Base-by-base conservation (phyloP, 768 basidiomycete species). In the Pulveroboletus sp. region DNA sequence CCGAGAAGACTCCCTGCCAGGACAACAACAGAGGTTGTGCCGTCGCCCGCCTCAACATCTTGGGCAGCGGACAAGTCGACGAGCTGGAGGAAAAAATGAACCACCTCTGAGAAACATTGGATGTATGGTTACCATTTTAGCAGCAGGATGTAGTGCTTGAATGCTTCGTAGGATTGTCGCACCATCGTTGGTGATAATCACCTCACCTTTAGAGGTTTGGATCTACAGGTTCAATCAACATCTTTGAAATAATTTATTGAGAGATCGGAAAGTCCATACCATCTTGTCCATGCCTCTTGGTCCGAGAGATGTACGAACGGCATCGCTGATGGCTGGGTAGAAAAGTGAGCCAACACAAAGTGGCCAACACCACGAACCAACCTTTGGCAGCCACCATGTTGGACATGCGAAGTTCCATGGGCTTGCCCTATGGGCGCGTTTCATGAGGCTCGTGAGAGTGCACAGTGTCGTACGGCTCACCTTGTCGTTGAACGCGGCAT, bases 201-300 rank as follows among this genome's bases (percentile, higher is more conserved):
- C 92, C 68, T 99, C 95, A 54, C 94, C 94, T 69, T 93, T 92
- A 8, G 90, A 73, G 6, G 93, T 96, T 82, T 93, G 92, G 64
- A 97, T 97, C 95, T 96, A 52, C 1, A 24, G 9, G 31, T 39
- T 48, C 53, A 32, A 42, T 63, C 40, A 62, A 45, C 46, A 49
- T 39, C 42, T 26, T 48, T 38, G 21, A 35, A 43, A 21, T 36
- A 37, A 13, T 30, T 37, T 35, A n/a, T 27, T 35, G 35, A 50
- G 36, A 58, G 59, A 62, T 59, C 47, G 35, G 27, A 8, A 44
- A 36, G 53, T 49, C 56, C 75, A 51, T 62, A 89, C 95, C 95
- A 98, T 98, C 77, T 98, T 98, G 75, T 98, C 95, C 95, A 99
- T 99, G 55, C 95, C 95, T 69, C 89, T 84, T 41, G 95, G 95